These are phyloP conservation scores for Aegilops longissima DNA, from an alignment of 176 grass and related monocot species.

Conservation along the genomic window DNA sequence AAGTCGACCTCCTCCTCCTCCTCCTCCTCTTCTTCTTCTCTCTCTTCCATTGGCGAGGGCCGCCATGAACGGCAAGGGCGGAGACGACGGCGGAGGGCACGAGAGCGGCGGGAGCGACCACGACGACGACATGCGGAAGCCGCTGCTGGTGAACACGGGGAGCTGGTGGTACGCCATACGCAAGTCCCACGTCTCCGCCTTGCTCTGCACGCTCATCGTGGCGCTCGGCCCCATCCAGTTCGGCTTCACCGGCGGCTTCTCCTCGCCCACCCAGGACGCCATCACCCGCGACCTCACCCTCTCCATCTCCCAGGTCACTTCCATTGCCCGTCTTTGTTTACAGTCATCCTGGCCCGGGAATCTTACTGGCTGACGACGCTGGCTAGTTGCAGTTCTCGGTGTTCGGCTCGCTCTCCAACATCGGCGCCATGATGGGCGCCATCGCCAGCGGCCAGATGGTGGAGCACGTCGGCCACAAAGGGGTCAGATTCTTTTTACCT, in stretches of 20 bases:
- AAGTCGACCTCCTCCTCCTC: no score
- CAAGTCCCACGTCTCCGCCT: conserved; percentile 45
- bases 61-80: conserved; percentile 17
- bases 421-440: conserved; percentile 83
- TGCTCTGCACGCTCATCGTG: no score
- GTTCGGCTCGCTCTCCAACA: conserved; percentile 84
- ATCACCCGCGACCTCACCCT: no score
- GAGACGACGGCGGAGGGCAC: conserved; percentile 32
- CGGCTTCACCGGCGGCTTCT: no score
- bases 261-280: no score
- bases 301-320: conserved; percentile 75
- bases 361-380: no score
- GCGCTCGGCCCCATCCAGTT: no score
- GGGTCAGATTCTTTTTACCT: conserved; percentile 25
- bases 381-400: conserved; percentile 56
- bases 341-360: no score
- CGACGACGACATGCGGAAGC: conserved; percentile 47
- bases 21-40: no score
- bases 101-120: conserved; percentile 58
- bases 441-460: conserved; percentile 91
- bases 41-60: no score
- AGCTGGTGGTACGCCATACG: conserved; percentile 53
- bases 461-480: conserved; percentile 83
- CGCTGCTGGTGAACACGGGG: conserved; percentile 71
- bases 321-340: conserved; percentile 34